These are phyloP conservation scores for Pseudogymnoascus sp. DNA, from an alignment of 2,329 filamentous ascomycete species.

Conservation along the genomic window DNA sequence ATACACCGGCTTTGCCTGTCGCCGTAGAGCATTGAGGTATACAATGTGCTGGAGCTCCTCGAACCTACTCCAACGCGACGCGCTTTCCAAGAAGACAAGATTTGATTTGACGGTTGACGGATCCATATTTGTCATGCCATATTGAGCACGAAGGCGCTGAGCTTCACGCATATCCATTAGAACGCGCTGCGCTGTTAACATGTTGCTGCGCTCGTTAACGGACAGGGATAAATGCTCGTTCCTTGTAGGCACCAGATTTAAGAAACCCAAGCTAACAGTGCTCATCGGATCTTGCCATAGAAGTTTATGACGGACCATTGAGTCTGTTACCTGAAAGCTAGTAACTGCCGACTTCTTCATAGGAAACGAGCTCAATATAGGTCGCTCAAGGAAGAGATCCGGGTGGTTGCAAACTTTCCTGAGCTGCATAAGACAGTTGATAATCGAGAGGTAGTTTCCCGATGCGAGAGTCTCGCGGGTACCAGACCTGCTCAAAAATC, in stretches of 20 bases:
- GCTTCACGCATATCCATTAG: conserved; percentile 64
- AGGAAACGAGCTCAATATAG: conserved; percentile 93
- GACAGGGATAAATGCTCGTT: conserved; percentile 56
- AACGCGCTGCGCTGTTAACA: conserved; percentile 61
- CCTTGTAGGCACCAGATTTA: conserved; percentile 68
- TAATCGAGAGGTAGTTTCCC: conserved; percentile 95
- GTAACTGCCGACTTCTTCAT: conserved; percentile 73
- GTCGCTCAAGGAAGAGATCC: conserved; percentile 89
- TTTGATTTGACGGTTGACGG: conserved; percentile 61
- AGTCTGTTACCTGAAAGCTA: conserved; percentile 65
- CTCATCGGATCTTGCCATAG: conserved; percentile 54
- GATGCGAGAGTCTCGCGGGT: conserved; percentile 82
- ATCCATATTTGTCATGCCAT: conserved; percentile 48
- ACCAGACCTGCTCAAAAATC: conserved; percentile 83
- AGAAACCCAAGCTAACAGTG: conserved; percentile 62
- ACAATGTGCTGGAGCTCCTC: conserved; percentile 74
- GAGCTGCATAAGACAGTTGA: conserved; percentile 95
- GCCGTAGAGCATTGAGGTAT: conserved; percentile 71
- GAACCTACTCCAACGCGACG: conserved; percentile 59
- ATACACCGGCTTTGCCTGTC: conserved; percentile 73
- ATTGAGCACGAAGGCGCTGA: conserved; percentile 55
- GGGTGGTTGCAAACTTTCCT: conserved; percentile 98
- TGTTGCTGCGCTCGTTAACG: conserved; percentile 47
- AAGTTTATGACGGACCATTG: conserved; percentile 58
- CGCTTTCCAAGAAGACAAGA: conserved; percentile 64